A percentile compares a stretch with the other conserved stretches of the same genome.
These are phyloP conservation scores for Nannochloropsis oceanica DNA, from an alignment of 108 stramenopile genomes.

Conservation along the genomic window DNA sequence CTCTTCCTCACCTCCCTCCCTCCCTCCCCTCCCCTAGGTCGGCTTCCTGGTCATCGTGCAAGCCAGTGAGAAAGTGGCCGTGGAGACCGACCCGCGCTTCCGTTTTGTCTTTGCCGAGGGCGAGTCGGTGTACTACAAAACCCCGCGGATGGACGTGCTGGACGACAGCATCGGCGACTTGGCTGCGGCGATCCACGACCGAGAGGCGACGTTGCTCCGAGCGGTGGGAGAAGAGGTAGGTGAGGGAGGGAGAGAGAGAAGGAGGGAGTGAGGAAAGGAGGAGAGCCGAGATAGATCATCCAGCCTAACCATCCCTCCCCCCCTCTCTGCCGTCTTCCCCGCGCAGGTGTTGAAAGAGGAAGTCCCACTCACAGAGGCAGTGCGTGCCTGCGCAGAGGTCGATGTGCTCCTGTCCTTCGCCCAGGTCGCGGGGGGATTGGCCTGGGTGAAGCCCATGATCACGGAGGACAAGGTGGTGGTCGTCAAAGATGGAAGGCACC, in stretches of 20 bases:
- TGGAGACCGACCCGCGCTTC: slow-evolving; percentile 10
- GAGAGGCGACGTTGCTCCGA: slow-evolving; percentile 59
- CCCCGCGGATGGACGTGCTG: slow-evolving; percentile 51
- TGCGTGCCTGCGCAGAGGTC: slow-evolving; percentile 58
- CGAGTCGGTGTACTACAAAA: slow-evolving; percentile 66
- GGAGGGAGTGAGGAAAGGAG: too few species aligned
- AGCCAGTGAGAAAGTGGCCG: neutral
- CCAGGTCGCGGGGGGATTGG: slow-evolving; percentile 57
- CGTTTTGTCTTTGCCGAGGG: slow-evolving; percentile 55
- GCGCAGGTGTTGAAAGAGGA: slow-evolving; percentile 59
- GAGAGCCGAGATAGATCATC: too few species aligned
- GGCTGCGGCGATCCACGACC: slow-evolving; percentile 72
- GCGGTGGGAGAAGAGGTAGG: slow-evolving; percentile 58
- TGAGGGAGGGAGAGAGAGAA: too few species aligned
- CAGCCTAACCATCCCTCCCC: too few species aligned
- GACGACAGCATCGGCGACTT: slow-evolving; percentile 81
- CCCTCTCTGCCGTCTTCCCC: too few species aligned
- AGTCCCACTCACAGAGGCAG: slow-evolving; percentile 55
- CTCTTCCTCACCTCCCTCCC: neutral
- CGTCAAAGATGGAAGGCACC: slow-evolving; percentile 79
- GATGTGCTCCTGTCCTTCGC: slow-evolving; percentile 76
- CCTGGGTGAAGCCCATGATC: slow-evolving; percentile 55
- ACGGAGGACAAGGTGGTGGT: slow-evolving; percentile 48
- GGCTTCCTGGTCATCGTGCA: neutral
- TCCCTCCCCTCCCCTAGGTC: neutral